Evolutionary conservation across 2,329 filamentous ascomycete species (phyloP).

Genomic region (Fusarium sp.): DNA sequence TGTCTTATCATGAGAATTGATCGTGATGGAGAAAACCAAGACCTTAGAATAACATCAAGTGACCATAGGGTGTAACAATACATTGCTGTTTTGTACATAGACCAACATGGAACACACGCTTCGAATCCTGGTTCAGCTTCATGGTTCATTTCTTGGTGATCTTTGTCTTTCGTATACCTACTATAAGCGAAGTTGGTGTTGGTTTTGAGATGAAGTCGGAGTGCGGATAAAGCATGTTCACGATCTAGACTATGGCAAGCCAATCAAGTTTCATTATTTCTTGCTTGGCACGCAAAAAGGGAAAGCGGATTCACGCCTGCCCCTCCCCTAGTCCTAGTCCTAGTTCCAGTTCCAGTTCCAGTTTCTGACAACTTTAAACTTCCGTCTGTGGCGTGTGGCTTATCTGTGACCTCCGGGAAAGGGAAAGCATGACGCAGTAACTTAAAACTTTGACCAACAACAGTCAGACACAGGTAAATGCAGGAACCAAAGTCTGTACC

Average conservation of each 20-base stretch:
- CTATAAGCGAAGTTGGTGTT: neutral
- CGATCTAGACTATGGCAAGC: constrained; percentile 13
- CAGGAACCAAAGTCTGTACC: constrained; percentile 26
- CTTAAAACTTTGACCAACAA: neutral
- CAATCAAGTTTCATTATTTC: constrained; percentile 13
- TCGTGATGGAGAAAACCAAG: neutral
- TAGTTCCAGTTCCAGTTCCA: neutral
- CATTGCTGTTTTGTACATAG: no score
- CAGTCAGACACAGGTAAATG: constrained; percentile 3
- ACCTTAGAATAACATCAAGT: neutral
- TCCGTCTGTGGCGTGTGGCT: constrained; percentile 22
- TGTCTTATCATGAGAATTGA: neutral
- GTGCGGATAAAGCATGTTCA: neutral
- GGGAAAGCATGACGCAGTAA: constrained; percentile 17
- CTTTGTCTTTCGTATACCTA: neutral
- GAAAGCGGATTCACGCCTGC: constrained; percentile 23
- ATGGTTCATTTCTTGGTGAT: neutral
- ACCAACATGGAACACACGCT: neutral
- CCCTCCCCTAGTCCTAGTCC: constrained; percentile 9
- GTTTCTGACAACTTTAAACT: constrained; percentile 27
- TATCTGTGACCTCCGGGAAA: constrained; percentile 25
- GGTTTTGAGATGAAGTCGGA: constrained; percentile 8
- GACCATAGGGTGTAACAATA: neutral
- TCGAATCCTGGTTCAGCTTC: no score
- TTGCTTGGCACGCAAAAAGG: constrained; percentile 25